Evolutionary conservation across 352 stramenopile species (phyloP).

Genomic region (Pythium grandisporangium): DNA sequence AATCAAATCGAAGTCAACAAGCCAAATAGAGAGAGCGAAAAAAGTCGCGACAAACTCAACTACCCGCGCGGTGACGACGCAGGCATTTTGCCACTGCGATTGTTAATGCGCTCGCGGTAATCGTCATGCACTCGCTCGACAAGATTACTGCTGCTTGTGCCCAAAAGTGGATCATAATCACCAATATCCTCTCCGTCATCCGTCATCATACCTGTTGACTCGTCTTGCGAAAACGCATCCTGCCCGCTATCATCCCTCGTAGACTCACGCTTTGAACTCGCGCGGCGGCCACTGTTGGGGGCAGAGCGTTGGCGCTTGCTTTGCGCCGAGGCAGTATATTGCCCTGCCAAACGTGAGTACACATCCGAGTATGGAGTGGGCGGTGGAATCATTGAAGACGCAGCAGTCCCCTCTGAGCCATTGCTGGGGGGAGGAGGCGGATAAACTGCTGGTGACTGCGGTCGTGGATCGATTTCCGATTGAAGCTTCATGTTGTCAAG

Average conservation of each 20-base stretch:
- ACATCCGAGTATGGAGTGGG: slow-evolving; percentile 58
- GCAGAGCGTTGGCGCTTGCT: slow-evolving; percentile 58
- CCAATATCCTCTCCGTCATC: slow-evolving; percentile 17
- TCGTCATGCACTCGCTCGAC: slow-evolving; percentile 69
- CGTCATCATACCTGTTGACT: slow-evolving; percentile 20
- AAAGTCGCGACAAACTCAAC: no score
- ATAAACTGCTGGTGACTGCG: no score
- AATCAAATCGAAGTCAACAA: no score
- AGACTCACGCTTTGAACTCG: slow-evolving; percentile 23
- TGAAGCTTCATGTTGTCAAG: slow-evolving; percentile 78
- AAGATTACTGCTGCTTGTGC: slow-evolving; percentile 32
- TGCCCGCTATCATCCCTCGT: no score
- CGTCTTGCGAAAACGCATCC: slow-evolving; percentile 19
- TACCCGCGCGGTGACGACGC: no score
- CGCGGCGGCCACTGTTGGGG: slow-evolving; percentile 16
- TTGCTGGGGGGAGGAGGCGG: no score
- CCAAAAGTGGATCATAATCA: slow-evolving; percentile 57
- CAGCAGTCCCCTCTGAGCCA: slow-evolving; percentile 13
- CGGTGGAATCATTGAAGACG: slow-evolving; percentile 24
- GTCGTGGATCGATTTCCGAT: no score
- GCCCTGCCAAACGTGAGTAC: slow-evolving; percentile 68
- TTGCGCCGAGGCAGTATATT: slow-evolving; percentile 78
- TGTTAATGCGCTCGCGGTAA: slow-evolving; percentile 62
- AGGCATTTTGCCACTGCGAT: slow-evolving; percentile 26
- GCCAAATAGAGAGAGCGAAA: no score